Conservation (phyloP, 23 red algal genomes). For the Gracilaria caudata region DNA sequence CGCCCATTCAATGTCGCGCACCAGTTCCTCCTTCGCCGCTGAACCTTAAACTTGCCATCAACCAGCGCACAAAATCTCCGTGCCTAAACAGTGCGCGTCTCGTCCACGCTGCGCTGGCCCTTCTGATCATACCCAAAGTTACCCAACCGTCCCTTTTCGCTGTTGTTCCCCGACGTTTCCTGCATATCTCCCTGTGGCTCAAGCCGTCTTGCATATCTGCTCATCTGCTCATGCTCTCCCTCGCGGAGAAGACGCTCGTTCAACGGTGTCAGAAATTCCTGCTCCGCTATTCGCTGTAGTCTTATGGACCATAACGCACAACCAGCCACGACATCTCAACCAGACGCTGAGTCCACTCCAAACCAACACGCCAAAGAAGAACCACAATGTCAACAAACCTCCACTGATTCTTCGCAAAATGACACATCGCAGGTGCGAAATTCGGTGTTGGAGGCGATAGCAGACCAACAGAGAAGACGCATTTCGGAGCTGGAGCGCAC, state of each 20-base stretch:
- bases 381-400: slow-evolving; percentile 9
- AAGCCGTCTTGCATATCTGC: not conserved
- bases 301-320: slow-evolving; percentile 54
- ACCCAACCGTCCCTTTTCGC: not conserved
- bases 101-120: not conserved
- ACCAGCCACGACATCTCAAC: slow-evolving; percentile 10
- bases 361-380: slow-evolving; percentile 10
- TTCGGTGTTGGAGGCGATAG: slow-evolving; percentile 64
- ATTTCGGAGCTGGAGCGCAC: slow-evolving; percentile 76
- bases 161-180: not conserved
- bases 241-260: not conserved
- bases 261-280: slow-evolving; percentile 8
- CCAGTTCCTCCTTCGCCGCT: not conserved
- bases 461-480: slow-evolving; percentile 58
- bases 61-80: not conserved
- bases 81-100: not conserved
- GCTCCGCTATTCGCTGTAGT: not conserved
- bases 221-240: slow-evolving; percentile 23
- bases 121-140: not conserved
- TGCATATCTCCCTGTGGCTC: slow-evolving; percentile 1
- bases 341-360: slow-evolving; percentile 33
- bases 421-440: slow-evolving; percentile 47
- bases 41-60: not conserved
- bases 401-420: not conserved
- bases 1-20: not conserved